Evolutionary conservation across 2,329 filamentous ascomycete species (phyloP).

Genomic region (Apiospora sp.): DNA sequence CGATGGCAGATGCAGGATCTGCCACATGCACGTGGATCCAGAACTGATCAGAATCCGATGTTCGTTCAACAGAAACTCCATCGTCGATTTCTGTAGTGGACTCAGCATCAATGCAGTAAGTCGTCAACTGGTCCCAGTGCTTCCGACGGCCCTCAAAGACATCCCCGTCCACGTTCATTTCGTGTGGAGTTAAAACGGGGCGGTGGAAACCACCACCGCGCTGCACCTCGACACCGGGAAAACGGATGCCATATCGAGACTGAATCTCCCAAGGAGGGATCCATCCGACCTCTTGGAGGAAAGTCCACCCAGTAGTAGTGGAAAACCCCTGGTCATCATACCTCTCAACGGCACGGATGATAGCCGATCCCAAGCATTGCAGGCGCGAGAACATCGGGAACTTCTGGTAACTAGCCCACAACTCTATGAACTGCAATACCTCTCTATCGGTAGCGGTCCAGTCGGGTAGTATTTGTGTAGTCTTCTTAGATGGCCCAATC

Average conservation of each 20-base stretch:
- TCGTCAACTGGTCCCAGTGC: slow-evolving; percentile 64
- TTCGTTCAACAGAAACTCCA: slow-evolving; percentile 74
- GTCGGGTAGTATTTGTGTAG: slow-evolving; percentile 27
- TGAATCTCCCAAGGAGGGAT: slow-evolving; percentile 76
- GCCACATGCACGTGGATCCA: slow-evolving; percentile 85
- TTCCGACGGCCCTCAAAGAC: slow-evolving; percentile 59
- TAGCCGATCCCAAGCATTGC: slow-evolving; percentile 67
- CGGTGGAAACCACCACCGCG: slow-evolving; percentile 53
- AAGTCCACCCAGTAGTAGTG: slow-evolving; percentile 63
- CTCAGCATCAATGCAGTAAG: slow-evolving; percentile 77
- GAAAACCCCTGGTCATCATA: slow-evolving; percentile 63
- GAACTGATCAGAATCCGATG: slow-evolving; percentile 60
- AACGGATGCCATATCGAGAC: slow-evolving; percentile 65
- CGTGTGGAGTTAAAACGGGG: slow-evolving; percentile 40
- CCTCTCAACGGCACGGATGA: slow-evolving; percentile 67
- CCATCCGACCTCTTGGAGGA: slow-evolving; percentile 79
- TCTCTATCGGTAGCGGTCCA: slow-evolving; percentile 62
- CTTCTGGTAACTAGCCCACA: slow-evolving; percentile 67
- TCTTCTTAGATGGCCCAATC: slow-evolving; percentile 47
- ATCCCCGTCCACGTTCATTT: slow-evolving; percentile 51
- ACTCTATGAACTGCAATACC: slow-evolving; percentile 73
- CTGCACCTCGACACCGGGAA: slow-evolving; percentile 56
- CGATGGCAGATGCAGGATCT: slow-evolving; percentile 77
- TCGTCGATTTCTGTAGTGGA: slow-evolving; percentile 79
- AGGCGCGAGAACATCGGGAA: slow-evolving; percentile 62